Evolutionary conservation across 208 protist species (phyloP).

Genomic region (Acanthamoeba sp.): DNA sequence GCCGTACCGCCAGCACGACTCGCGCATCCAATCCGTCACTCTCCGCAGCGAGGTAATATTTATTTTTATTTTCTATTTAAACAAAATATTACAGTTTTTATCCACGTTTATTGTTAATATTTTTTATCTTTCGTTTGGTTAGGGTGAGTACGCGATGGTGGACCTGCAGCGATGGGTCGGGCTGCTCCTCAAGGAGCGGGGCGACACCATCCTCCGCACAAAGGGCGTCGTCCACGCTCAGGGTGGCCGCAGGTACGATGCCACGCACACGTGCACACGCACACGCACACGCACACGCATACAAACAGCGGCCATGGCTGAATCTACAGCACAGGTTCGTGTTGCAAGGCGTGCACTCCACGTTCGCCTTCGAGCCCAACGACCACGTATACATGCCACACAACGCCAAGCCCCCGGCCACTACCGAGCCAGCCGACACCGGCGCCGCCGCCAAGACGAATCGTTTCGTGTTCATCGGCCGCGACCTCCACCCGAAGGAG

Average conservation of each 20-base stretch:
- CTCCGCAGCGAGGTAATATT: constrained; percentile 12
- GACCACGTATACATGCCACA: background rate
- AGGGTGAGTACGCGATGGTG: background rate
- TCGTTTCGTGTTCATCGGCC: constrained; percentile 15
- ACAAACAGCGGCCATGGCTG: too few relatives aligned
- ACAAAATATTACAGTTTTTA: too few relatives aligned
- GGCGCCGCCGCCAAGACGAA: background rate
- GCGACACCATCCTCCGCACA: background rate
- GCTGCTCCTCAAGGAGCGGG: background rate
- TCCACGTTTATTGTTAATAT: too few relatives aligned
- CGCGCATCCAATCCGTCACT: constrained; percentile 5
- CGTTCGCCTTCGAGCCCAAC: constrained; percentile 10
- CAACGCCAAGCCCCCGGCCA: background rate
- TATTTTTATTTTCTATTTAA: too few relatives aligned
- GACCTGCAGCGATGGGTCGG: constrained; percentile 19
- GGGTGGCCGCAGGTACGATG: background rate
- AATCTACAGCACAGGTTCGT: too few relatives aligned
- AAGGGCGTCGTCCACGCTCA: background rate
- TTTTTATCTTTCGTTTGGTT: too few relatives aligned
- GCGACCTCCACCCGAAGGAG: background rate
- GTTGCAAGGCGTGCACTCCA: background rate
- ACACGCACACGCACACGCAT: background rate
- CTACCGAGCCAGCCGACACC: background rate
- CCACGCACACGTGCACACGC: background rate
- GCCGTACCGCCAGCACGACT: background rate